Conservation (phyloP, 2,329 filamentous ascomycete species). For the Penicillium sp. region DNA sequence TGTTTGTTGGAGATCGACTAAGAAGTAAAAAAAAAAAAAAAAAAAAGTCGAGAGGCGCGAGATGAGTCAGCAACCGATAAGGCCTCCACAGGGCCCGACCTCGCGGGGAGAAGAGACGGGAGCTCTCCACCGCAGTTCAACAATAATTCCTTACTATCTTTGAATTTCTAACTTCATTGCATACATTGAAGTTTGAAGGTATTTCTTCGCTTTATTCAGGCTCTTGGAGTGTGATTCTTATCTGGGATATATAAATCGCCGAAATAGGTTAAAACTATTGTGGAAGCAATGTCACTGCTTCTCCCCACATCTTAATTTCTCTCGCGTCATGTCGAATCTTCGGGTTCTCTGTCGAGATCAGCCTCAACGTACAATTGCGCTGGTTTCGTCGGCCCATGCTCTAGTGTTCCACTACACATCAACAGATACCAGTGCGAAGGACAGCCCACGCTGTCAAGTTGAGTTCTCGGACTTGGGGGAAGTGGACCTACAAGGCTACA, state of each 20-base stretch:
- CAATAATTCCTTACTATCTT: not conserved
- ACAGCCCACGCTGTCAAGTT: constrained; percentile 71
- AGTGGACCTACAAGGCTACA: constrained; percentile 71
- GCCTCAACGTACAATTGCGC: constrained; percentile 81
- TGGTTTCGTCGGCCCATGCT: constrained; percentile 74
- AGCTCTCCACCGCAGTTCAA: not conserved
- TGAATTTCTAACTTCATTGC: not conserved
- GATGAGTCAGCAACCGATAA: constrained; percentile 25
- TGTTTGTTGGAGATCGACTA: constrained; percentile 3
- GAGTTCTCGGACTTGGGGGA: constrained; percentile 70
- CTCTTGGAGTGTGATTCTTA: not conserved
- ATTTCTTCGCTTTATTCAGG: not conserved
- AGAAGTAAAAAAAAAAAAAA: constrained; percentile 6
- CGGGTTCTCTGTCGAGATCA: constrained; percentile 82
- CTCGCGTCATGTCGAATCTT: constrained; percentile 55
- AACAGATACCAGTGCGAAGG: constrained; percentile 54
- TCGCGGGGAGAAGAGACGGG: not conserved
- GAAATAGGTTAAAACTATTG: not conserved
- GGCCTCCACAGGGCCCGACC: constrained; percentile 1
- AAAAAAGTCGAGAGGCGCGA: constrained; percentile 6
- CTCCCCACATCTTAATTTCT: not conserved
- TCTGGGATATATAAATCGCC: constrained; percentile 2
- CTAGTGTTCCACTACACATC: constrained; percentile 80
- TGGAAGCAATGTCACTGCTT: constrained; percentile 8
- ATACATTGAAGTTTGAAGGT: not conserved